Evolutionary conservation across 176 grass and related monocot species (phyloP).

Genomic region (Bothriochloa decipiens): DNA sequence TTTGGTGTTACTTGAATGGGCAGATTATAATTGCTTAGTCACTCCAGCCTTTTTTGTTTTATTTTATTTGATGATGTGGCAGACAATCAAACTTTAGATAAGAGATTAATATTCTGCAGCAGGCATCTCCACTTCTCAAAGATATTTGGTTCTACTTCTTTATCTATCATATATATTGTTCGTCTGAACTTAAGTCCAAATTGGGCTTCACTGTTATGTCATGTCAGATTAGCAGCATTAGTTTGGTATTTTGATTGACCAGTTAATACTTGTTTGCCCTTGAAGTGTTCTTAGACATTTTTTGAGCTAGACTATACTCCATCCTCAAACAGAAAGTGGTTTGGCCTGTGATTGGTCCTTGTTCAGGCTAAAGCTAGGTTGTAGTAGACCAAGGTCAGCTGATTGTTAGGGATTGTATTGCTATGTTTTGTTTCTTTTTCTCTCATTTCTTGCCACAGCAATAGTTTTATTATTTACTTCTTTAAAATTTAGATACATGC

Average conservation of each 20-base stretch:
- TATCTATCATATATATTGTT: background rate
- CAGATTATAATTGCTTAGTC: background rate
- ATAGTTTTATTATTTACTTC: background rate
- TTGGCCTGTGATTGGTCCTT: slow-evolving; percentile 14
- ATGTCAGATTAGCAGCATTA: background rate
- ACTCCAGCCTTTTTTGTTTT: background rate
- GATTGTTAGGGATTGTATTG: background rate
- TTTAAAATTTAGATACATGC: background rate
- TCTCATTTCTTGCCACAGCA: background rate
- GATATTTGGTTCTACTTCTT: slow-evolving; percentile 3
- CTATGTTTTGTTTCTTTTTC: background rate
- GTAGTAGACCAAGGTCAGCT: background rate
- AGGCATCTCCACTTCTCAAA: background rate
- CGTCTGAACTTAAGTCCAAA: background rate
- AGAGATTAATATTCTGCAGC: background rate
- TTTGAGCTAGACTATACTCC: background rate
- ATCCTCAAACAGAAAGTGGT: background rate
- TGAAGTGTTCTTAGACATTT: slow-evolving; percentile 9
- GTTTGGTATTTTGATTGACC: background rate
- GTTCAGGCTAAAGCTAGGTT: background rate
- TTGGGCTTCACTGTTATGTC: background rate
- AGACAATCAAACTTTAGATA: background rate
- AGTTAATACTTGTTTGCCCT: background rate
- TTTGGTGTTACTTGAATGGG: slow-evolving; percentile 3
- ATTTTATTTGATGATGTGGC: background rate